Evolutionary conservation across 2,329 filamentous ascomycete species (phyloP), one percentile per base, ranked within the genome.

Genomic region (Talaromyces rugulosus): DNA sequence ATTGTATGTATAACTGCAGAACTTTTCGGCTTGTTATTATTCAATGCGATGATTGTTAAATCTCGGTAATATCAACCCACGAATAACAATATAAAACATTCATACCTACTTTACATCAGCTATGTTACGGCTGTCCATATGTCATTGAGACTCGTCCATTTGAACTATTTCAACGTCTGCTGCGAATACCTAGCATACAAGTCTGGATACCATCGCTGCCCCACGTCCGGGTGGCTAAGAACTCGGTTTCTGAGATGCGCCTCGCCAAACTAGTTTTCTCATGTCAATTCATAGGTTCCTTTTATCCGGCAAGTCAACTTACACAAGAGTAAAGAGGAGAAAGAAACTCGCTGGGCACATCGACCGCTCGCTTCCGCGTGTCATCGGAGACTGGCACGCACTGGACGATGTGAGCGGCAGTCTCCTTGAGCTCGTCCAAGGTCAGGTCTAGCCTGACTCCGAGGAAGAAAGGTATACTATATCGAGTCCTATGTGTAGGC

Each of bases 401-500:
- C 5, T 63, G 42, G 9, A 73, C 70, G 50, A 75, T 75, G 47
- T 75, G 71, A 1, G 67, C 66, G 2, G 72, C 72, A 0, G 72
- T 72, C 34, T 71, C 66, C 18, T 71, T 65, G 2, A 75, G 68
- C 31, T 73, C 58, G 0, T 83, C 80, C 56, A 85, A 79, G 68
- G 71, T 85, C 75, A 74, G 80, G 77, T 74, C 71, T 60, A 75
- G 61, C 11, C 80, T 80, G 36, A 85, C 82, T 4, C 80, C 82
- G 40, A 84, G 81, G 71, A 85, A 85, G 70, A 84, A 85, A 0
- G 83, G 82, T 16, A 85, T 80, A 44, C 81, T 83, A 64, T 75
- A 76, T 58, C 74, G 63, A 0, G 70, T 75, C 33, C 61, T 66
- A 1, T 63, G 65, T 0, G 69, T 75, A 77, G 2, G 80, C 70